These are phyloP conservation scores for Globisporangium okanoganense DNA, from an alignment of 352 stramenopile species.

Conservation along the genomic window DNA sequence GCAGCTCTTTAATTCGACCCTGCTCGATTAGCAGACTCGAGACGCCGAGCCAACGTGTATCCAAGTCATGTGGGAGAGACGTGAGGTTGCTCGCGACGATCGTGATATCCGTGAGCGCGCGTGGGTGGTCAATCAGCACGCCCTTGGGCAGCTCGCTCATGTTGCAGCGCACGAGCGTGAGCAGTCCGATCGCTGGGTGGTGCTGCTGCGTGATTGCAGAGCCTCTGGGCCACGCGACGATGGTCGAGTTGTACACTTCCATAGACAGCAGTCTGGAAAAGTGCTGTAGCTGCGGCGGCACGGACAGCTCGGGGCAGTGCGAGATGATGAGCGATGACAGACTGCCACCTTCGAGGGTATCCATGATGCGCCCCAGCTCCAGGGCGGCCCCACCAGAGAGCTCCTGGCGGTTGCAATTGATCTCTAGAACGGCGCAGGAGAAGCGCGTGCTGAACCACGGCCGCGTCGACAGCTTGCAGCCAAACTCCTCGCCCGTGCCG, in stretches of 20 bases:
- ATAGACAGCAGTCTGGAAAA: conserved; percentile 26
- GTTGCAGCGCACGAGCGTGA: conserved; percentile 9
- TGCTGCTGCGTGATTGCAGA: conserved; percentile 18
- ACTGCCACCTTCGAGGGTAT: conserved; percentile 15
- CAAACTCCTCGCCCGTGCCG: conserved; percentile 9
- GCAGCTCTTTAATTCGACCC: not conserved
- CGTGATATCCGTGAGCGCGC: conserved; percentile 8
- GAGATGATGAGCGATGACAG: conserved; percentile 25
- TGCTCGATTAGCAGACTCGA: conserved; percentile 8
- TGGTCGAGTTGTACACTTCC: conserved; percentile 32
- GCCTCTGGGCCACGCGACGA: conserved; percentile 18
- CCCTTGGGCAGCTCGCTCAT: conserved; percentile 9
- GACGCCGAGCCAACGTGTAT: conserved; percentile 6
- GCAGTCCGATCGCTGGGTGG: conserved; percentile 11
- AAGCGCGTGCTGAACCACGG: conserved; percentile 26
- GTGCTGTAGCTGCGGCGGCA: conserved; percentile 20
- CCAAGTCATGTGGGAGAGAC: conserved; percentile 6
- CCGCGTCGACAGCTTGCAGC: conserved; percentile 24
- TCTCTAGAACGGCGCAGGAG: conserved; percentile 13
- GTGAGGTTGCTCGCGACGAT: conserved; percentile 15
- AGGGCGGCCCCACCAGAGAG: conserved; percentile 7
- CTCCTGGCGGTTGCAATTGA: conserved; percentile 16
- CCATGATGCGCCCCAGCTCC: conserved; percentile 12
- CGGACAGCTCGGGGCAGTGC: conserved; percentile 20
- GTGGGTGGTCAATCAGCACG: conserved; percentile 4